Conservation (phyloP, 805 yeast species). For the Kuraishia ogatae region DNA sequence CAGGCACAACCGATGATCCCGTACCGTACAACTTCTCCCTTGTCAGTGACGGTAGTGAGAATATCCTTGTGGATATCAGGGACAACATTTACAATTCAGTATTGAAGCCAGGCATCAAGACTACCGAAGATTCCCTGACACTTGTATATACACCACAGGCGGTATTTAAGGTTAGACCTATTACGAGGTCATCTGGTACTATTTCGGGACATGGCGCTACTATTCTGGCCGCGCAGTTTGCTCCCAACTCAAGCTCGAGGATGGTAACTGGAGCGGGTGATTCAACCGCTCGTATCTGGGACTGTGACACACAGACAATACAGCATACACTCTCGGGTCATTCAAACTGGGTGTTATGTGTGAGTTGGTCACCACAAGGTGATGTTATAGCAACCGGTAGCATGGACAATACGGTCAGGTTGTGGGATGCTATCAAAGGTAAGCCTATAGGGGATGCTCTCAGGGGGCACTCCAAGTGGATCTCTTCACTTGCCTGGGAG, state of each 20-base stretch:
- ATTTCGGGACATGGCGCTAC: conserved; percentile 96
- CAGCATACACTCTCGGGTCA: conserved; percentile 76
- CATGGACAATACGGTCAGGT: conserved; percentile 81
- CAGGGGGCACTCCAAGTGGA: conserved; percentile 82
- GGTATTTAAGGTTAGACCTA: conserved; percentile 84
- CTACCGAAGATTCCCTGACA: conserved; percentile 90
- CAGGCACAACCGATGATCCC: conserved; percentile 67
- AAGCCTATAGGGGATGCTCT: conserved; percentile 64
- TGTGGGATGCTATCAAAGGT: conserved; percentile 82
- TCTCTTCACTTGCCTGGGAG: conserved; percentile 88
- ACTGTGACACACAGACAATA: conserved; percentile 91
- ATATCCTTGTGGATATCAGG: conserved; percentile 57
- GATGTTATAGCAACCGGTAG: conserved; percentile 89
- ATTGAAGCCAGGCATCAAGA: conserved; percentile 75
- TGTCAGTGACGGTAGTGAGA: conserved; percentile 30
- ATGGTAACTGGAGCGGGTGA: conserved; percentile 97
- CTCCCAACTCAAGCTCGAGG: conserved; percentile 78
- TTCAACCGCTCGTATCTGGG: conserved; percentile 94
- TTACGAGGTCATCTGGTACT: conserved; percentile 85
- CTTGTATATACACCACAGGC: conserved; percentile 92
- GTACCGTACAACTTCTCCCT: conserved; percentile 85
- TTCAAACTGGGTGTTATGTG: conserved; percentile 88
- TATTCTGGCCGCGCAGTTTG: conserved; percentile 84
- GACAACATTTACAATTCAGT: conserved; percentile 74
- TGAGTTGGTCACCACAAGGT: conserved; percentile 88